Evolutionary conservation across 202 grass and related monocot species (phyloP).

Genomic region (Saccharum hybrid): DNA sequence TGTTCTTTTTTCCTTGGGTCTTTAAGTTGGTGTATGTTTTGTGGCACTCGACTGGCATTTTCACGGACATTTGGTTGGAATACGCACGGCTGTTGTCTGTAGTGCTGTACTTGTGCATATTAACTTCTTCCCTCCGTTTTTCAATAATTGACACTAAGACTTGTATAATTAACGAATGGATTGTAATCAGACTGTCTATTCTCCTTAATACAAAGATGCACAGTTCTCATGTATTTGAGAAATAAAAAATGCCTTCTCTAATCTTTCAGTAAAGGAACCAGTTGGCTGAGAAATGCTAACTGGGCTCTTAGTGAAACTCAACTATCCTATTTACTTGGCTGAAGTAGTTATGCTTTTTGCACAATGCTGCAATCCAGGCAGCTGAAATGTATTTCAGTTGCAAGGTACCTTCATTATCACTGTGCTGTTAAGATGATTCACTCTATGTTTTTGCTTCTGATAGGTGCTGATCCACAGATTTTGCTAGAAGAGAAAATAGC

Average conservation of each 20-base stretch:
- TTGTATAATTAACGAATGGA: not conserved
- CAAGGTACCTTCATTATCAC: slow-evolving; percentile 10
- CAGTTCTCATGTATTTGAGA: not conserved
- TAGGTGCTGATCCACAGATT: slow-evolving; percentile 92
- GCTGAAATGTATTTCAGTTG: slow-evolving; percentile 3
- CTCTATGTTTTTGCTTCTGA: slow-evolving; percentile 37
- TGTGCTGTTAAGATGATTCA: slow-evolving; percentile 34
- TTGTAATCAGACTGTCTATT: not conserved
- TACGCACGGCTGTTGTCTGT: not conserved
- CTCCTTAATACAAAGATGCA: not conserved
- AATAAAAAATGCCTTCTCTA: not conserved
- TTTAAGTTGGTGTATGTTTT: slow-evolving; percentile 12
- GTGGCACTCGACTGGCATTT: not conserved
- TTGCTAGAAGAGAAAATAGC: slow-evolving; percentile 90
- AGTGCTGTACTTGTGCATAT: not conserved
- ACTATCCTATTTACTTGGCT: slow-evolving; percentile 35
- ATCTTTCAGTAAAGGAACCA: not conserved
- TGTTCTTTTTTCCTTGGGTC: not conserved
- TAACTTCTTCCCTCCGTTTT: not conserved
- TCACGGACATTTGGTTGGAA: not conserved
- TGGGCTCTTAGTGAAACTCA: not conserved
- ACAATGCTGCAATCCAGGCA: slow-evolving; percentile 1
- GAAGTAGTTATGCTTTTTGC: slow-evolving; percentile 8
- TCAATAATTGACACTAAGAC: no score
- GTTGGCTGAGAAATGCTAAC: slow-evolving; percentile 10